These are phyloP conservation scores for Stentor coeruleus DNA, from an alignment of 73 alveolate genomes.

Conservation along the genomic window DNA sequence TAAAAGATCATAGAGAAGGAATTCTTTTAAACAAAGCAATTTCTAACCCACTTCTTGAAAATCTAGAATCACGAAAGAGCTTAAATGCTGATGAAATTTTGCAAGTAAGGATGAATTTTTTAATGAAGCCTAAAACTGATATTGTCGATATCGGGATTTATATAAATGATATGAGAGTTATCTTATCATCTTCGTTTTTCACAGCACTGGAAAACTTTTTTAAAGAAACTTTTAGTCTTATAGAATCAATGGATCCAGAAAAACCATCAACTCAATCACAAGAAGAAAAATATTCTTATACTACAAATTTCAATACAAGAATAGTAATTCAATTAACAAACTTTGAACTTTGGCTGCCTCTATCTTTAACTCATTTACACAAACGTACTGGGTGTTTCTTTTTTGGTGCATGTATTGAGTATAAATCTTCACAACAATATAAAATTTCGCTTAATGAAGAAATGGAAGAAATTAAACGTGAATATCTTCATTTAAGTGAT, in stretches of 20 bases:
- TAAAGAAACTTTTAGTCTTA: too few species aligned
- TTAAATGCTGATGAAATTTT: too few species aligned
- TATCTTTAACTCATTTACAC: too few species aligned
- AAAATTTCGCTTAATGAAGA: not conserved
- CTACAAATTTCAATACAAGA: slow-evolving; percentile 13
- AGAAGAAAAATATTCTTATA: not conserved
- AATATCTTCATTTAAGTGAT: not conserved
- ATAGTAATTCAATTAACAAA: not conserved
- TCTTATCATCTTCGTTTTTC: not conserved
- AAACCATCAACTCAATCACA: not conserved
- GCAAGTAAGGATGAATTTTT: not conserved
- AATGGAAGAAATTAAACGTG: not conserved
- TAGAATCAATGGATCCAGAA: not conserved
- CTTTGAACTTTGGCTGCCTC: slow-evolving; percentile 21
- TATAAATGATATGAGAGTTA: not conserved
- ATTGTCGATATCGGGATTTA: not conserved
- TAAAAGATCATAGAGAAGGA: not conserved
- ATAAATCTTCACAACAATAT: not conserved
- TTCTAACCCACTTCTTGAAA: not conserved
- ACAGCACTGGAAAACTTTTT: not conserved
- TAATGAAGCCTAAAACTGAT: slow-evolving; percentile 1
- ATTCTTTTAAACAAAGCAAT: not conserved
- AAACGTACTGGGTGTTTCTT: slow-evolving; percentile 1
- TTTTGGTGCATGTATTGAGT: not conserved
- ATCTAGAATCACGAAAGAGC: too few species aligned